Conservation (phyloP, 2,329 filamentous ascomycete species). For the Aspergillus ochraceus region DNA sequence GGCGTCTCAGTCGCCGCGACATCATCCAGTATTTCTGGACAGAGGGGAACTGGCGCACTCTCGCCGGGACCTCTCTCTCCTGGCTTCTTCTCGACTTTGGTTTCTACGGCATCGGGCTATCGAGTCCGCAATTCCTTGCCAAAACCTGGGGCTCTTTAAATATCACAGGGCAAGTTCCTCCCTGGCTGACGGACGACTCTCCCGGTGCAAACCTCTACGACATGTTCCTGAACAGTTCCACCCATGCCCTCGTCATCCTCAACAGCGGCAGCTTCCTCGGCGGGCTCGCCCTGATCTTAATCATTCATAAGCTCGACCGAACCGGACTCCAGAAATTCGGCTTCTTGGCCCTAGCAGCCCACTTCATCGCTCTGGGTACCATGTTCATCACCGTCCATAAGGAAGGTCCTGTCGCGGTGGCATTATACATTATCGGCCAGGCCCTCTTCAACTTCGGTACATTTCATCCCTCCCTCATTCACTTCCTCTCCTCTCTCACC, state of each 20-base stretch:
- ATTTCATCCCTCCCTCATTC: constrained; percentile 8
- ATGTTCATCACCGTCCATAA: constrained; percentile 43
- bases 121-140: constrained; percentile 42
- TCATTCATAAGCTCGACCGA: constrained; percentile 42
- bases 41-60: constrained; percentile 44
- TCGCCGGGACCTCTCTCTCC: constrained; percentile 49
- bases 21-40: constrained; percentile 45
- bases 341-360: constrained; percentile 43
- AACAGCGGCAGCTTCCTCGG: constrained; percentile 46
- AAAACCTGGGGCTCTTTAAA: constrained; percentile 41
- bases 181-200: constrained; percentile 37
- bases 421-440: constrained; percentile 48
- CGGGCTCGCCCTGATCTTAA: constrained; percentile 40
- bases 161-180: constrained; percentile 28
- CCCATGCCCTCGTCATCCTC: constrained; percentile 41
- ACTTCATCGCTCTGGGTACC: constrained; percentile 46
- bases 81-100: constrained; percentile 60
- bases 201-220: constrained; percentile 44
- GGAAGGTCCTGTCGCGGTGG: constrained; percentile 37
- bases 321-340: constrained; percentile 46
- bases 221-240: constrained; percentile 41
- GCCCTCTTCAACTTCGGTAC: constrained; percentile 51
- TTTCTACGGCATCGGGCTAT: constrained; percentile 57
- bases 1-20: constrained; percentile 39
- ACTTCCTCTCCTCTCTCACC: neutral